Evolutionary conservation across 345 rosid genomes (phyloP).

Genomic region (Lepidium aucheri): DNA sequence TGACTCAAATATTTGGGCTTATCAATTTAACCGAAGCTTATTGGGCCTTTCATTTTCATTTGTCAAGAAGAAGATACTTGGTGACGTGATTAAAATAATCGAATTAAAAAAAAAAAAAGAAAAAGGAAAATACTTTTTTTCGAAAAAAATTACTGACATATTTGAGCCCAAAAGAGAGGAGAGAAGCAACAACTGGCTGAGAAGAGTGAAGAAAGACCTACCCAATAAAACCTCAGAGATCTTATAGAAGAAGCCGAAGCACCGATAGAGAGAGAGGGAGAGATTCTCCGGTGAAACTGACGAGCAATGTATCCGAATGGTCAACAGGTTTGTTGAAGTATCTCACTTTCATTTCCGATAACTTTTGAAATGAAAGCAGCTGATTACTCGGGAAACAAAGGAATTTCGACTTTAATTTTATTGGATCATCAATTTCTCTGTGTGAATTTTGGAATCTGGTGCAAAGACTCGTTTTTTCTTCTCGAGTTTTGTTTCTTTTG

Average conservation of each 20-base stretch:
- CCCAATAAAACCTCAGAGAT: no score
- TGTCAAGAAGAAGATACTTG: background rate
- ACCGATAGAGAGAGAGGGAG: background rate
- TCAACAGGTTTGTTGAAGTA: constrained; percentile 16
- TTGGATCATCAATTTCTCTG: background rate
- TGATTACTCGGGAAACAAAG: background rate
- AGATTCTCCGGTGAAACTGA: constrained; percentile 2
- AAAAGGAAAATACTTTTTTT: background rate
- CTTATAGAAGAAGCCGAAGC: background rate
- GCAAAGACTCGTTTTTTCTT: background rate
- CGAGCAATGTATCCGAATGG: constrained; percentile 10
- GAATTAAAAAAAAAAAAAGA: background rate
- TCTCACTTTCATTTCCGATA: background rate
- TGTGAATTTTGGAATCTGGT: background rate
- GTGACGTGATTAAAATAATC: background rate
- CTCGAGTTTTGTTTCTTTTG: background rate
- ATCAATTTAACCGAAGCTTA: background rate
- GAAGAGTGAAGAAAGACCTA: background rate
- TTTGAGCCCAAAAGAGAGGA: background rate
- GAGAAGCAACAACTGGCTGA: background rate
- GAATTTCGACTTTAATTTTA: background rate
- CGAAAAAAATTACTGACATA: background rate
- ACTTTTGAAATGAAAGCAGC: background rate
- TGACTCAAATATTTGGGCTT: background rate
- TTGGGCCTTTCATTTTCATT: background rate